Evolutionary conservation across 2,329 filamentous ascomycete genomes (phyloP).

Genomic region (Thelonectria blattea): DNA sequence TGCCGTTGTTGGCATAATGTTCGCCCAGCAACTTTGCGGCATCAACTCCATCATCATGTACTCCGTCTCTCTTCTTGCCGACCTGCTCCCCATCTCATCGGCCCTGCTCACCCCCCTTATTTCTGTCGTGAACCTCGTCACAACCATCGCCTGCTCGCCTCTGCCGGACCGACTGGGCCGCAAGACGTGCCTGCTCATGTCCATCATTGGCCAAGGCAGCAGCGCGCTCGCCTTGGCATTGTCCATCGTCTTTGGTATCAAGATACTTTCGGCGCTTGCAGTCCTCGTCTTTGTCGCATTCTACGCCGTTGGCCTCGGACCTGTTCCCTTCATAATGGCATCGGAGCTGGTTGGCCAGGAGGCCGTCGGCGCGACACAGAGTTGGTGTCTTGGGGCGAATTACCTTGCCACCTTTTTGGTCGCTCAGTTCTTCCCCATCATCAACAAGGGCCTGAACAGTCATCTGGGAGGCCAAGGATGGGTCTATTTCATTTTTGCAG

Average conservation of each 20-base stretch:
- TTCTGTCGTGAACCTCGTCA: slow-evolving; percentile 83
- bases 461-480: slow-evolving; percentile 73
- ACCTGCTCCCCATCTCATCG: slow-evolving; percentile 80
- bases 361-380: slow-evolving; percentile 90
- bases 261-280: slow-evolving; percentile 78
- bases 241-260: slow-evolving; percentile 75
- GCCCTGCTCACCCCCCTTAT: slow-evolving; percentile 86
- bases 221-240: slow-evolving; percentile 80
- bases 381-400: slow-evolving; percentile 84
- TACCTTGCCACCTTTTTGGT: slow-evolving; percentile 92
- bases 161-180: slow-evolving; percentile 87
- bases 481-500: slow-evolving; percentile 92
- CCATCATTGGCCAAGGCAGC: slow-evolving; percentile 82
- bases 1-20: slow-evolving; percentile 88
- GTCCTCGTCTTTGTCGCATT: slow-evolving; percentile 87
- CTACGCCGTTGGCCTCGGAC: slow-evolving; percentile 89
- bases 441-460: slow-evolving; percentile 75
- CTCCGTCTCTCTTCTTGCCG: slow-evolving; percentile 85
- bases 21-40: slow-evolving; percentile 88
- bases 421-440: slow-evolving; percentile 90
- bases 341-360: slow-evolving; percentile 90
- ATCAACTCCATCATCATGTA: slow-evolving; percentile 99
- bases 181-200: slow-evolving; percentile 82
- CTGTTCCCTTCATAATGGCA: slow-evolving; percentile 92
- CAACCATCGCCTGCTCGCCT: slow-evolving; percentile 81